Percentiles rank a stretch among this genome's conserved stretches.
These are phyloP conservation scores for Sporobolomyces pararoseus DNA, from an alignment of 768 basidiomycete genomes.

Conservation along the genomic window DNA sequence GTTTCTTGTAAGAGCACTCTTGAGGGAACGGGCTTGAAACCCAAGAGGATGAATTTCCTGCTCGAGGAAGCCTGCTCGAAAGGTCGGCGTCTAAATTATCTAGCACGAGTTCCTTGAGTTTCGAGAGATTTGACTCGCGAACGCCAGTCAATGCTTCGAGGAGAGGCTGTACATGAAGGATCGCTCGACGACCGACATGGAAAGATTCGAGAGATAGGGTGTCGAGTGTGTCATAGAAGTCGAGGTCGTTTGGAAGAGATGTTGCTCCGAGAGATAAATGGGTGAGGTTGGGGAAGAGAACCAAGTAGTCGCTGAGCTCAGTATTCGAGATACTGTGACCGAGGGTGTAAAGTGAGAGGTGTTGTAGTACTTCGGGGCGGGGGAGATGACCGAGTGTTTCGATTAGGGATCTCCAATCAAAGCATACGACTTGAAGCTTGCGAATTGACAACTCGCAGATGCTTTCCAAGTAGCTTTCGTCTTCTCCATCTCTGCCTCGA, in stretches of 20 bases:
- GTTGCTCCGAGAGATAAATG: not conserved
- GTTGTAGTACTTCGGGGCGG: not conserved
- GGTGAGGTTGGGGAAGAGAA: slow-evolving; percentile 3
- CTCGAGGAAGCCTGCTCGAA: no score
- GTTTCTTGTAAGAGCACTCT: no score
- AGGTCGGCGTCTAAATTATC: no score
- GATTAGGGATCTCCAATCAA: not conserved
- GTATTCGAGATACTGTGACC: not conserved
- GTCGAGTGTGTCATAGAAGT: not conserved
- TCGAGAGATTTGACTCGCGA: not conserved
- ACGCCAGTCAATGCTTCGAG: not conserved
- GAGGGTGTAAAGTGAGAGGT: not conserved
- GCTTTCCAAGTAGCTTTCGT: no score
- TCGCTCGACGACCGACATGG: no score
- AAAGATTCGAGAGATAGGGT: not conserved
- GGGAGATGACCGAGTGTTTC: not conserved
- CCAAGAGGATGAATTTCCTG: no score
- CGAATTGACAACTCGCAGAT: not conserved
- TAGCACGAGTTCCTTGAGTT: not conserved
- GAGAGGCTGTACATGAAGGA: not conserved
- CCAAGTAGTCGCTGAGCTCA: not conserved
- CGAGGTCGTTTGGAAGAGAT: not conserved
- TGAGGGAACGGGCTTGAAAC: no score
- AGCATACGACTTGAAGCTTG: not conserved
- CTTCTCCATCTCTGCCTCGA: no score